These are phyloP conservation scores for Pythium phragmiticola DNA, from an alignment of 352 stramenopile species.

Conservation along the genomic window DNA sequence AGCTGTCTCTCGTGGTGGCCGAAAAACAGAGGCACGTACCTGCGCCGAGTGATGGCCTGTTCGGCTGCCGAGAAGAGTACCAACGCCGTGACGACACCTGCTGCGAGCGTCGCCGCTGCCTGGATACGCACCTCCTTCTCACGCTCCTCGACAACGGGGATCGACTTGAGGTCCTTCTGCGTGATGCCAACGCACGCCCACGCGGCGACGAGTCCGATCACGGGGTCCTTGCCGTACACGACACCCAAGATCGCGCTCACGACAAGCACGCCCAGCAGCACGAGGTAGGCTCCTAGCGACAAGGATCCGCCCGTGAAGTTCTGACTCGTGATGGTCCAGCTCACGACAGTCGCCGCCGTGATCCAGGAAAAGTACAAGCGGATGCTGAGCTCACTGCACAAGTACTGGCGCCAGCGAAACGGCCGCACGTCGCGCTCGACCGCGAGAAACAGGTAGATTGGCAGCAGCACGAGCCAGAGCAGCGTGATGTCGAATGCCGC, in stretches of 20 bases:
- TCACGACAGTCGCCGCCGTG: constrained; percentile 48
- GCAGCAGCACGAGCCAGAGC: constrained; percentile 56
- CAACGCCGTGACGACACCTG: constrained; percentile 14
- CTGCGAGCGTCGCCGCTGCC: constrained; percentile 36
- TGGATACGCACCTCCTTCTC: constrained; percentile 45
- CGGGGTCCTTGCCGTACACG: constrained; percentile 47
- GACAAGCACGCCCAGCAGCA: constrained; percentile 43
- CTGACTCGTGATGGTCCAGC: constrained; percentile 55
- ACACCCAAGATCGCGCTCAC: constrained; percentile 43
- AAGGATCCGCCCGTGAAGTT: constrained; percentile 36
- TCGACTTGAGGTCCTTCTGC: constrained; percentile 33
- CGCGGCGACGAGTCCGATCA: constrained; percentile 49
- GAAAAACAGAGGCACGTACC: constrained; percentile 20
- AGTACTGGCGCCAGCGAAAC: constrained; percentile 51
- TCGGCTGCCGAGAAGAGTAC: constrained; percentile 16
- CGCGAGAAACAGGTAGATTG: constrained; percentile 67
- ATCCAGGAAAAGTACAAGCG: constrained; percentile 68
- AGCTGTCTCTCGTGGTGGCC: constrained; percentile 32
- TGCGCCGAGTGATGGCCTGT: constrained; percentile 9
- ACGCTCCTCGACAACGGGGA: constrained; percentile 21
- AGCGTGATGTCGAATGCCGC: constrained; percentile 49
- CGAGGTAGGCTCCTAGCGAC: constrained; percentile 41
- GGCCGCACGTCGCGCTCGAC: constrained; percentile 44
- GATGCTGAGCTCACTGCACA: constrained; percentile 62
- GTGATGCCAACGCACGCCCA: constrained; percentile 56